A percentile compares a stretch with the other conserved stretches of the same genome.
Conservation (phyloP, 1,284 basidiomycete genomes). For the Malassezia obtusa region DNA sequence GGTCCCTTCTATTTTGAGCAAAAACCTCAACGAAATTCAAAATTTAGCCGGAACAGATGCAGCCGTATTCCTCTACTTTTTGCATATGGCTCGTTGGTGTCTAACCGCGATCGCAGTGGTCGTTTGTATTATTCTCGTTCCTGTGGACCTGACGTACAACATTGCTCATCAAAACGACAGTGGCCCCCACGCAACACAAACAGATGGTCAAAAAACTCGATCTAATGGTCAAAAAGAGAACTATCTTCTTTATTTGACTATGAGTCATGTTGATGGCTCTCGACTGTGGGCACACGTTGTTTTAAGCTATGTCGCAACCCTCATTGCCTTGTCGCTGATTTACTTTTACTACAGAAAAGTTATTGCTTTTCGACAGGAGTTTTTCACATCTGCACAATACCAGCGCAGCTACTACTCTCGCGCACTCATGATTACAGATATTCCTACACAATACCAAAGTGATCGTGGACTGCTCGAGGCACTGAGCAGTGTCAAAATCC, state of each 20-base stretch:
- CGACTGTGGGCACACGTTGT: slow-evolving; percentile 45
- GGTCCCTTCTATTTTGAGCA: background rate
- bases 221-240: too few species aligned
- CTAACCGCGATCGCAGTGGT: slow-evolving; percentile 49
- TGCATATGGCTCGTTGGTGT: slow-evolving; percentile 63
- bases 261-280: slow-evolving; percentile 34
- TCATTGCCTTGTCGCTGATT: slow-evolving; percentile 34
- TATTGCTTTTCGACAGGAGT: slow-evolving; percentile 35
- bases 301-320: slow-evolving; percentile 40
- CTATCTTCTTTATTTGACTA: slow-evolving; percentile 32
- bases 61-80: slow-evolving; percentile 80
- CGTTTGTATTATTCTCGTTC: slow-evolving; percentile 66
- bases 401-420: slow-evolving; percentile 54
- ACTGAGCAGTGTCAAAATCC: slow-evolving; percentile 55
- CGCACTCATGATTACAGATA: slow-evolving; percentile 56
- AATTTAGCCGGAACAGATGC: slow-evolving; percentile 64
- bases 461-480: slow-evolving; percentile 57
- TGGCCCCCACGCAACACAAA: too few species aligned
- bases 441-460: slow-evolving; percentile 64
- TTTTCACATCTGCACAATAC: slow-evolving; percentile 42
- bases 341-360: slow-evolving; percentile 39
- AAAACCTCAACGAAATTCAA: slow-evolving; percentile 8
- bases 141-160: slow-evolving; percentile 56
- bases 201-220: too few species aligned
- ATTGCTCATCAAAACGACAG: slow-evolving; percentile 16